Evolutionary conservation across 2,329 filamentous ascomycete genomes (phyloP), one percentile per base, ranked within the genome.

Genomic region (Pseudogymnoascus sp.): DNA sequence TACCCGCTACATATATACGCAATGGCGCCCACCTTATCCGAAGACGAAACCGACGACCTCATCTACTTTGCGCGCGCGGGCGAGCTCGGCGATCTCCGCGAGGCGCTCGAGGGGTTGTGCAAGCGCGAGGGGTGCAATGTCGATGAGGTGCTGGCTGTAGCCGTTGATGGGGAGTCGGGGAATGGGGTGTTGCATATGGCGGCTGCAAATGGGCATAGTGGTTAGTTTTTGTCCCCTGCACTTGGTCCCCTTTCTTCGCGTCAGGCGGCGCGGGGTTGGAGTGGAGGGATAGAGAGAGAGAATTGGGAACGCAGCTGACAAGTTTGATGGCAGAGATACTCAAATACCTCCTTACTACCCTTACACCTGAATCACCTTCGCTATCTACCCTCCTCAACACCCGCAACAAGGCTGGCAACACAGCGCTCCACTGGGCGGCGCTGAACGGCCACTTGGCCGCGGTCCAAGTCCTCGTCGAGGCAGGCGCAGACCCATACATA

Each of bases 351-450:
- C 75, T 81, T 38, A 74, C 74, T 64, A 69, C 71, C 25, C 71
- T 81, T 16, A 68, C 71, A 9, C 64, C 70, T 22, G 65, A 67
- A 8, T 59, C 65, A 3, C 30, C 30, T 9, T 61, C 65, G 1
- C 67, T 70, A 66, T 65, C 71, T n/a, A 60, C 79, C 0, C 84
- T 87, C 66, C 73, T 91, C 22, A 88, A 91, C 67, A 77, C 81
- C 2, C 79, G 82, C 64, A 99, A 99, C 70, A 78, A 85, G 64
- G 87, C 89, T 50, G 92, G 91, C 47, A 97, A 97, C 76, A 97
- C 93, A 0, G 84, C 91, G 0, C 78, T 99, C 62, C 94, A 99
- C 76, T 97, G 92, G 92, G 93, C 93, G 0, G 89, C 91, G 0
- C 77, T 97, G 61, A 94, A 95, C 60, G 92, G 92, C 1, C 92